Conservation (phyloP, 306 rosid species). For the Prunus kanzakura region DNA sequence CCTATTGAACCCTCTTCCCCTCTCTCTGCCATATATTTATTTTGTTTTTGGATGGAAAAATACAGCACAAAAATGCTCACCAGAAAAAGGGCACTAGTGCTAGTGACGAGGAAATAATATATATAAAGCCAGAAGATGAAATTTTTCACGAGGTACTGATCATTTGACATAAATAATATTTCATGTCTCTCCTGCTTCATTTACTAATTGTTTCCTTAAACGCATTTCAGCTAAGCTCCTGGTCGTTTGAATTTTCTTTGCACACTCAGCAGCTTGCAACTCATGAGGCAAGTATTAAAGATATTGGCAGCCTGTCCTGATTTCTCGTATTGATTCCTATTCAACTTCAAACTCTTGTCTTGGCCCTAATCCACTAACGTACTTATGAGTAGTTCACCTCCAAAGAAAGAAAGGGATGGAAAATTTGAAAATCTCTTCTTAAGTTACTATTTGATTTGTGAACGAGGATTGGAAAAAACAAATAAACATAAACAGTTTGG, state of each 20-base stretch:
- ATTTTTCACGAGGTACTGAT: constrained; percentile 69
- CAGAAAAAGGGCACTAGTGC: constrained; percentile 35
- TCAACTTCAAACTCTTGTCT: neutral
- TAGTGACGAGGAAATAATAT: constrained; percentile 45
- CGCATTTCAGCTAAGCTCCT: constrained; percentile 60
- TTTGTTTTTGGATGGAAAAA: constrained; percentile 24
- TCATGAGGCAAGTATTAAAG: constrained; percentile 54
- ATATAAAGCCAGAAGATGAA: constrained; percentile 81
- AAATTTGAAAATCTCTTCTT: neutral
- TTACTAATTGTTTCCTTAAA: constrained; percentile 18
- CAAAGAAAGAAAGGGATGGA: neutral
- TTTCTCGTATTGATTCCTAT: neutral
- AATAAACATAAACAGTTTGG: neutral
- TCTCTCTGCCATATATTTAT: neutral
- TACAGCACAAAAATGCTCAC: constrained; percentile 49
- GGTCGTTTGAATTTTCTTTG: constrained; percentile 73
- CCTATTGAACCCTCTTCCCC: neutral
- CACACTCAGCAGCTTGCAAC: constrained; percentile 43
- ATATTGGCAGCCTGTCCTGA: neutral
- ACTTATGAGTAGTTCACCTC: neutral
- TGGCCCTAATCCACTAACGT: too few species aligned
- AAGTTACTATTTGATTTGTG: neutral
- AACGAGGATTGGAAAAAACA: too few species aligned
- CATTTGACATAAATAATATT: neutral
- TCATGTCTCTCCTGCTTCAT: neutral